Conservation (phyloP, 768 basidiomycete genomes). For the Wakefieldia striispora region DNA sequence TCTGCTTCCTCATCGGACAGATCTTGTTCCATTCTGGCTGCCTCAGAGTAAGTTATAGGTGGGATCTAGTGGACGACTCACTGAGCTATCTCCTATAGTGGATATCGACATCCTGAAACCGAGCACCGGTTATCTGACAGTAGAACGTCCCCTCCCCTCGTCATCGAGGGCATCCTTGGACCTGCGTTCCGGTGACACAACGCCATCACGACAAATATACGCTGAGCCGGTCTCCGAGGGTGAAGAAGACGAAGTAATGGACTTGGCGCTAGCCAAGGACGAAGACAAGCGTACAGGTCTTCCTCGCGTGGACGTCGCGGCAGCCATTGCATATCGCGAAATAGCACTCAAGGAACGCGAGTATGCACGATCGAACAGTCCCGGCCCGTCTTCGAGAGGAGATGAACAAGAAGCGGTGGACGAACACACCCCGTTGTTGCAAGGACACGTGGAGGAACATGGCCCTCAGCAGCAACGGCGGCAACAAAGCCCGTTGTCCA, state of each 20-base stretch:
- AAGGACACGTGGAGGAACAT: slow-evolving; percentile 22
- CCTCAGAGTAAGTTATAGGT: slow-evolving; percentile 71
- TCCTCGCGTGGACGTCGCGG: slow-evolving; percentile 69
- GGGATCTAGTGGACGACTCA: neutral
- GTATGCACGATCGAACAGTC: slow-evolving; percentile 4
- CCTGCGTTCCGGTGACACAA: slow-evolving; percentile 40
- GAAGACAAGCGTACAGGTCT: slow-evolving; percentile 82
- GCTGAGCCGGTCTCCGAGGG: slow-evolving; percentile 93
- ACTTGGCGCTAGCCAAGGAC: slow-evolving; percentile 67
- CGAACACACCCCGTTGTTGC: slow-evolving; percentile 40
- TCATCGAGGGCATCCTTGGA: slow-evolving; percentile 50
- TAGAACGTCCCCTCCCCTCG: slow-evolving; percentile 64
- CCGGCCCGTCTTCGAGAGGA: slow-evolving; percentile 13
- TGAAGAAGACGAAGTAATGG: slow-evolving; percentile 82
- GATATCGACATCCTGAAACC: slow-evolving; percentile 95
- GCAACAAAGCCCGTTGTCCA: slow-evolving; percentile 49
- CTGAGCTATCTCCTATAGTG: slow-evolving; percentile 48
- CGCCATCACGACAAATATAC: slow-evolving; percentile 48
- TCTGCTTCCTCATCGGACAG: slow-evolving; percentile 86
- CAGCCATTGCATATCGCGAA: slow-evolving; percentile 85
- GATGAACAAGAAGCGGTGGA: slow-evolving; percentile 30
- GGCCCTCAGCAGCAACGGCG: slow-evolving; percentile 11
- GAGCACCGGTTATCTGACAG: slow-evolving; percentile 72
- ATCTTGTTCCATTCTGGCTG: slow-evolving; percentile 97
- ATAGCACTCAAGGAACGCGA: slow-evolving; percentile 60